These are phyloP conservation scores for Guillardia theta DNA, from an alignment of 78 protist genomes.

Conservation along the genomic window DNA sequence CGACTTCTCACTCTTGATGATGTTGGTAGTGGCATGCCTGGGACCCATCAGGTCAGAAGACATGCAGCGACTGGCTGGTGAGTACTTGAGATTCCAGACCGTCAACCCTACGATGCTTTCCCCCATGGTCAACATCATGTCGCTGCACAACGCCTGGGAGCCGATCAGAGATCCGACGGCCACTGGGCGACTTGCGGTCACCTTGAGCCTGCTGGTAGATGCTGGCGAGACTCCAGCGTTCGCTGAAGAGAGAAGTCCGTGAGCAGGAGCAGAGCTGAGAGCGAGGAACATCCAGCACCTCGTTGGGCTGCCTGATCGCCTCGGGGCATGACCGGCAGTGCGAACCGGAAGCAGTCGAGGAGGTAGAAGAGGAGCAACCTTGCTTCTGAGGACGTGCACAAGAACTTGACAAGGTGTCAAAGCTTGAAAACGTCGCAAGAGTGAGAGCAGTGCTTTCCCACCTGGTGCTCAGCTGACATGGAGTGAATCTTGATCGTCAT, in stretches of 20 bases:
- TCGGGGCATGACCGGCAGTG: not conserved
- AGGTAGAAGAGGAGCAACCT: not conserved
- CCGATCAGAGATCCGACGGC: not conserved
- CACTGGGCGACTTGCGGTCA: too few relatives aligned
- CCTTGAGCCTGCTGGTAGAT: too few relatives aligned
- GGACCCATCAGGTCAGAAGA: too few relatives aligned
- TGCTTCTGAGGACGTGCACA: not conserved
- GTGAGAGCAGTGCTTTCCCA: not conserved
- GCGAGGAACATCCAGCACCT: not conserved
- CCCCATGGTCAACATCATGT: constrained; percentile 24
- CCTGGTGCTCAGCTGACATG: constrained; percentile 14
- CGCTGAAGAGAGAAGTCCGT: not conserved
- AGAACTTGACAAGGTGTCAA: not conserved
- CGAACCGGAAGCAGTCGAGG: constrained; percentile 17
- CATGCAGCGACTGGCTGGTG: too few relatives aligned
- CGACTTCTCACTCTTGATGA: not conserved
- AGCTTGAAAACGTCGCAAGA: not conserved
- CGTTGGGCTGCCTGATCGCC: not conserved
- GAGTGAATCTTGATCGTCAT: not conserved
- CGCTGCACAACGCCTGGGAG: not conserved
- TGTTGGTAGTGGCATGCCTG: not conserved
- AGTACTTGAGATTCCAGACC: not conserved
- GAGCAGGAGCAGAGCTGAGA: not conserved
- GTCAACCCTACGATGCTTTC: not conserved
- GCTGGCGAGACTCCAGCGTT: too few relatives aligned